Conservation (phyloP, 2,329 filamentous ascomycete species). For the Hypoxylon sp. region DNA sequence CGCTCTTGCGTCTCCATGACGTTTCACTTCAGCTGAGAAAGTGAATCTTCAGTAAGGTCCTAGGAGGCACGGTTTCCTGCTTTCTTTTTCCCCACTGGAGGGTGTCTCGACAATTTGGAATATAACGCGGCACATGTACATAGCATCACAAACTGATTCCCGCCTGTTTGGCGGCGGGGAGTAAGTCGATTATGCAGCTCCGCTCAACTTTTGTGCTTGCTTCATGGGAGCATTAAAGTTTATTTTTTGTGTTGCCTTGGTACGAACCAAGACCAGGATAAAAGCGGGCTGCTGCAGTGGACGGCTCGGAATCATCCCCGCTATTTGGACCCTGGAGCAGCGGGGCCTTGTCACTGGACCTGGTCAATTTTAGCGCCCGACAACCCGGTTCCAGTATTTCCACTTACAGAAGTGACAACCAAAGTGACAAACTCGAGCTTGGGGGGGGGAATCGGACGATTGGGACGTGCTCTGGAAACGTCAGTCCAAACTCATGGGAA, state of each 20-base stretch:
- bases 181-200: not conserved
- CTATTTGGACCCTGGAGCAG: constrained; percentile 42
- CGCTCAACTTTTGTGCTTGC: constrained; percentile 22
- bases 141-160: not conserved
- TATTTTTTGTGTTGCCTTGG: constrained; percentile 15
- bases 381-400: constrained; percentile 30
- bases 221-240: constrained; percentile 4
- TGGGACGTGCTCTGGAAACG: constrained; percentile 8
- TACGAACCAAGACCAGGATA: constrained; percentile 21
- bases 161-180: not conserved
- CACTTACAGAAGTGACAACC: constrained; percentile 24
- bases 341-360: constrained; percentile 21
- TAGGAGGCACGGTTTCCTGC: not conserved
- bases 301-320: constrained; percentile 47
- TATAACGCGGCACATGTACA: not conserved
- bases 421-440: constrained; percentile 5
- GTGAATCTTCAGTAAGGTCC: constrained; percentile 1
- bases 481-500: constrained; percentile 13
- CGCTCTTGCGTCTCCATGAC: constrained; percentile 39
- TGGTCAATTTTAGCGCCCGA: constrained; percentile 33
- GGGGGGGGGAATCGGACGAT: constrained; percentile 15
- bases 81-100: not conserved
- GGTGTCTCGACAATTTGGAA: not conserved
- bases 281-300: constrained; percentile 23
- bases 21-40: constrained; percentile 5